phyloP scores from a whole-genome alignment of 2,329 filamentous ascomycete genomes.

The Fusarium sp. region DNA sequence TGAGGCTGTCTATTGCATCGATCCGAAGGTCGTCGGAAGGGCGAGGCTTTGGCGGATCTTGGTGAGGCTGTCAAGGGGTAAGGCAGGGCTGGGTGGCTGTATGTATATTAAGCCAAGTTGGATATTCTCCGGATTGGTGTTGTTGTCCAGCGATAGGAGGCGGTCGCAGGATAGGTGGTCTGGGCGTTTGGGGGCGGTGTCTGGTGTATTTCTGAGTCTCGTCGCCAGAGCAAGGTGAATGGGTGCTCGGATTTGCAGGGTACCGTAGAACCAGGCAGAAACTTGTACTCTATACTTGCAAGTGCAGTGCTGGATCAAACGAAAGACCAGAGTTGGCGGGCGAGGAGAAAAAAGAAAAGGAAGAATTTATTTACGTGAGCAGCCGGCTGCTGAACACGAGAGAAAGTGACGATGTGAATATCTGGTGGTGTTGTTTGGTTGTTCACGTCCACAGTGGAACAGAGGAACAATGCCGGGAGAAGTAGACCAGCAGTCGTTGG shows the following conservation, averaged over 20 bases:
- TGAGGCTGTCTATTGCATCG: slow-evolving; percentile 41
- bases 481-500: slow-evolving; percentile 37
- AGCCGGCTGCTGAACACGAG: slow-evolving; percentile 48
- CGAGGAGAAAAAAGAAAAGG: background rate
- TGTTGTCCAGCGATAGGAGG: slow-evolving; percentile 30
- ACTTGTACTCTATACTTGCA: slow-evolving; percentile 42
- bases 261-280: slow-evolving; percentile 44
- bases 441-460: slow-evolving; percentile 46
- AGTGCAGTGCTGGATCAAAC: slow-evolving; percentile 39
- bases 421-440: slow-evolving; percentile 42
- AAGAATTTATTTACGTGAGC: slow-evolving; percentile 42
- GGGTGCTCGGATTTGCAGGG: slow-evolving; percentile 42
- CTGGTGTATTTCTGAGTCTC: slow-evolving; percentile 37
- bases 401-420: slow-evolving; percentile 31
- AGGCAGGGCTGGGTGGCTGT: slow-evolving; percentile 39
- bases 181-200: slow-evolving; percentile 45
- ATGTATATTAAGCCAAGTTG: slow-evolving; percentile 41
- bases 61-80: slow-evolving; percentile 39
- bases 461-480: slow-evolving; percentile 45
- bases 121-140: slow-evolving; percentile 31
- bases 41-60: slow-evolving; percentile 37
- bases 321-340: slow-evolving; percentile 40
- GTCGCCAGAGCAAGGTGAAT: slow-evolving; percentile 43
- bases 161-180: slow-evolving; percentile 40
- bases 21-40: slow-evolving; percentile 39